Evolutionary conservation across 805 yeast species (phyloP).

Genomic region (Zygotorulaspora chibaensis): DNA sequence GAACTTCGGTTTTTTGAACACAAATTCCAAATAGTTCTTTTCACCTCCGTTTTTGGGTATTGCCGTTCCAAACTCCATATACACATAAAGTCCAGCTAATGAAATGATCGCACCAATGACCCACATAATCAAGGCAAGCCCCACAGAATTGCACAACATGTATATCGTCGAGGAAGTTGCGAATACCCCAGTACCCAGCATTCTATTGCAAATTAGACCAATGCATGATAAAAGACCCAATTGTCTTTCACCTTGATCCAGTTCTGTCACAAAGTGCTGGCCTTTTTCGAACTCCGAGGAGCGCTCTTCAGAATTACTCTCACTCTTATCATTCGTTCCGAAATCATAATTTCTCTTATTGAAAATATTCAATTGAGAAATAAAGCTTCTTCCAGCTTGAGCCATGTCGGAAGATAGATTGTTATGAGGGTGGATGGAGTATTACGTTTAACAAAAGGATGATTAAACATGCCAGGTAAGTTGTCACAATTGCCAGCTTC

Average conservation of each 20-base stretch:
- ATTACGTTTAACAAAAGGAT: too few relatives aligned
- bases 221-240: conserved; percentile 56
- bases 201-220: conserved; percentile 61
- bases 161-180: conserved; percentile 61
- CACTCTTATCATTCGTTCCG: not conserved
- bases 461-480: too few relatives aligned
- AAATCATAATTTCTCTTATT: conserved; percentile 28
- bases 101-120: conserved; percentile 70
- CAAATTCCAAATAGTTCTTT: conserved; percentile 71
- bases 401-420: not conserved
- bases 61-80: conserved; percentile 76
- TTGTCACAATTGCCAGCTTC: too few relatives aligned
- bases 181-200: conserved; percentile 75
- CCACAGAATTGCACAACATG: conserved; percentile 57
- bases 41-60: conserved; percentile 85
- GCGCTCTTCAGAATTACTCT: conserved; percentile 2
- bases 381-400: conserved; percentile 12
- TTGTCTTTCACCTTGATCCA: conserved; percentile 41
- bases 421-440: too few relatives aligned
- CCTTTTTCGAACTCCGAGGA: conserved; percentile 25
- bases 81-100: conserved; percentile 57
- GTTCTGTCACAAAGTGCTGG: conserved; percentile 34
- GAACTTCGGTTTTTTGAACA: conserved; percentile 64
- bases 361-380: conserved; percentile 30
- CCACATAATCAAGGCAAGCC: conserved; percentile 69